Percentiles rank a stretch among this genome's conserved stretches.
Conservation (phyloP, 108 stramenopile genomes). For the Nitzschia sp. region DNA sequence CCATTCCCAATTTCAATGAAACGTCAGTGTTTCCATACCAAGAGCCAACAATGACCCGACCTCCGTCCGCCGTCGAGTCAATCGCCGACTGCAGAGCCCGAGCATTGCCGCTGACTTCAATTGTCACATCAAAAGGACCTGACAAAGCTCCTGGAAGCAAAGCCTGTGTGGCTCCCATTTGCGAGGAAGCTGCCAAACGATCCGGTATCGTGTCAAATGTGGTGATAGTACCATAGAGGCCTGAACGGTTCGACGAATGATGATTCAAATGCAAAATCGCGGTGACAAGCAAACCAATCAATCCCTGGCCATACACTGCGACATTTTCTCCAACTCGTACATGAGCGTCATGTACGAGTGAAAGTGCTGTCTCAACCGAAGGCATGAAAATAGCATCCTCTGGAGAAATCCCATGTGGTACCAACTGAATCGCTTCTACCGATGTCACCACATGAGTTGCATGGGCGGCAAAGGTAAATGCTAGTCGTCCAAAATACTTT, state of each 20-base stretch:
- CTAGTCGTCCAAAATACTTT: conserved; percentile 61
- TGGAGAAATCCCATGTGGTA: conserved; percentile 81
- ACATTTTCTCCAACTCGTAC: conserved; percentile 85
- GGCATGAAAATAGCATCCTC: conserved; percentile 94
- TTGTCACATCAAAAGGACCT: conserved; percentile 85
- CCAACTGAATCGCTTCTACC: conserved; percentile 70
- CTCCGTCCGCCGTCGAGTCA: conserved; percentile 75
- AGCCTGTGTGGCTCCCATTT: conserved; percentile 81
- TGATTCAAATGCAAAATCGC: conserved; percentile 50
- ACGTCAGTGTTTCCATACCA: conserved; percentile 88
- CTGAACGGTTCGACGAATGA: conserved; percentile 1
- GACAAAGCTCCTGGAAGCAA: conserved; percentile 50
- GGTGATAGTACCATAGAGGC: conserved; percentile 52
- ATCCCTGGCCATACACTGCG: conserved; percentile 88
- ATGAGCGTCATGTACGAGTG: conserved; percentile 89
- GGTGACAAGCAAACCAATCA: conserved; percentile 91
- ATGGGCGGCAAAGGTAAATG: conserved; percentile 89
- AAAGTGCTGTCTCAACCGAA: conserved; percentile 92
- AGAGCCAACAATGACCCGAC: conserved; percentile 81
- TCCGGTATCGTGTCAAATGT: conserved; percentile 79
- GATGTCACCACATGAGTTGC: conserved; percentile 73
- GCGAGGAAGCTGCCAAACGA: conserved; percentile 65
- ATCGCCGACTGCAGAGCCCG: conserved; percentile 86
- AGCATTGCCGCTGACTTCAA: conserved; percentile 90
- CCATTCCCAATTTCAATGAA: conserved; percentile 82